Base-by-base conservation (phyloP, 129 eudicot species). In the Flaveria brownii region DNA sequence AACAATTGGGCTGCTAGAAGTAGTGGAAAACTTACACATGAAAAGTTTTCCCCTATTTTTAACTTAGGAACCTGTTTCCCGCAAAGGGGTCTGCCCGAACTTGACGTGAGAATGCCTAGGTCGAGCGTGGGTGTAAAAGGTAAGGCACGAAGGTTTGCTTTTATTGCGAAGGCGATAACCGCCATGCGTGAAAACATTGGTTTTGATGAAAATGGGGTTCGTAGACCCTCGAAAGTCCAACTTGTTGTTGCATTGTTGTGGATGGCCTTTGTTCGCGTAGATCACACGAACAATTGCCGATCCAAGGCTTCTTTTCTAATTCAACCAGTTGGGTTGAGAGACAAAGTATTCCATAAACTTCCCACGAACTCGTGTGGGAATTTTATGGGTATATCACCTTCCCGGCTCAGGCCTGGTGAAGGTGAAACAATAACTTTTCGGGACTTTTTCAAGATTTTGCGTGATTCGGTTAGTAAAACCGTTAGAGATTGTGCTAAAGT, bases 161-260 rank as follows among this genome's bases (percentile, higher is more conserved):
- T 84, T 49, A 63, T 68, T 9, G 64, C 70, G 11, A 46, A 84
- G 30, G 85, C 60, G 2, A 81, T 84, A 49, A 20, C 65, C 10
- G 71, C 68, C 56, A 76, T 84, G 42, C 36, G 82, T 73, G 41
- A 30, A 11, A 67, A 2, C 41, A 62, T 64, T 30, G 70, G 67
- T 23, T 42, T 54, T 46, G 66, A 73, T 61, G 25, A 9, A 5
- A 68, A 50, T 0, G 68, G 43, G 13, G 12, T 41, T 26, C 9
- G 66, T 62, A 73, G 18, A 51, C 83, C 78, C 16, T 80, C 80
- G n/a, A 81, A 75, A 46, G 72, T 84, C 14, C 88, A 84, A 62
- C 51, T 81, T 52, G 85, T 84, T 13, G 47, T 68, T 0, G 78
- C 85, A 4, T 25, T 77, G n/a, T 52, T 84, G 39, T 84, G 60